A percentile compares a stretch with the other conserved stretches of the same genome.
These are phyloP conservation scores for Trichomonas vaginalis DNA, from an alignment of 208 protist genomes.

Conservation along the genomic window DNA sequence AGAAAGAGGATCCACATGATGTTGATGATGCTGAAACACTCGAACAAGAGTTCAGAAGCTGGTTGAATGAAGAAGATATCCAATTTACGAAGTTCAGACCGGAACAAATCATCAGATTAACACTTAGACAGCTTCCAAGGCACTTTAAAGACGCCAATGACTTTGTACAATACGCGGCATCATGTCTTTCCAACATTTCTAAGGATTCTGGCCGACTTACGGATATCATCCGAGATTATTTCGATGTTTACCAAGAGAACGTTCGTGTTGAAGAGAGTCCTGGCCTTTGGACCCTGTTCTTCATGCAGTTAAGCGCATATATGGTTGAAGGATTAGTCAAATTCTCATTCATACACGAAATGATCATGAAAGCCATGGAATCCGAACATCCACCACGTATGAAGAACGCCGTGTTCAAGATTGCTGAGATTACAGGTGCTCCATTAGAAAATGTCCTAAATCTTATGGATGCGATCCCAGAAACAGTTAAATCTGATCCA, in stretches of 20 bases:
- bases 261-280: background rate
- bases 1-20: background rate
- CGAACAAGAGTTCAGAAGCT: background rate
- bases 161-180: background rate
- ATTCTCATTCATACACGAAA: background rate
- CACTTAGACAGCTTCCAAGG: background rate
- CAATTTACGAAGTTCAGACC: background rate
- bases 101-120: background rate
- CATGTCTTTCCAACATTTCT: background rate
- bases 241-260: background rate
- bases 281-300: background rate
- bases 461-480: background rate
- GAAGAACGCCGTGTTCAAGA: background rate
- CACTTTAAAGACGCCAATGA: background rate
- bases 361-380: background rate
- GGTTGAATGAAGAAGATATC: background rate
- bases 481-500: background rate
- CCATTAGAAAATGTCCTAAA: background rate
- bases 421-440: background rate
- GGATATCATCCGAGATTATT: background rate
- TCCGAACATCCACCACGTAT: background rate
- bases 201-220: background rate
- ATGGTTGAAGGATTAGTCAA: background rate
- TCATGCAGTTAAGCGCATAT: background rate
- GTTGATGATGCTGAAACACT: background rate